Conservation (phyloP, 2,329 filamentous ascomycete species). For the Lecanoromycetidae sp. region DNA sequence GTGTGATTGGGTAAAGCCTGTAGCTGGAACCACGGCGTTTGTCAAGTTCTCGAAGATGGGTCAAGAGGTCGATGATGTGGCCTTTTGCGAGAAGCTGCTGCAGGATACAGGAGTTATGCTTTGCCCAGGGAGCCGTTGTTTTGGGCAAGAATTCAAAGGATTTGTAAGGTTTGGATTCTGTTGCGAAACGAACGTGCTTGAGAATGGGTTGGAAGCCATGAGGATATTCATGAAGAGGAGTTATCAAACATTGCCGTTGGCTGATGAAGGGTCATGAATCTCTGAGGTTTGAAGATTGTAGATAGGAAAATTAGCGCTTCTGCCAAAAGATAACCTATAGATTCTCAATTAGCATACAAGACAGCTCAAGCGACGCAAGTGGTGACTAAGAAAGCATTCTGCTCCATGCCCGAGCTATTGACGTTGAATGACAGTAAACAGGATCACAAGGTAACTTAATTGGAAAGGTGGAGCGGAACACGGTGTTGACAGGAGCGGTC, state of each 20-base stretch:
- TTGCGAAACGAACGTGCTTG: constrained; percentile 56
- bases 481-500: too few relatives aligned
- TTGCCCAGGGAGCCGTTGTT: constrained; percentile 60
- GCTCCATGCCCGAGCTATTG: too few relatives aligned
- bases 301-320: too few relatives aligned
- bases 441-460: too few relatives aligned
- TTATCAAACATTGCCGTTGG: constrained; percentile 38
- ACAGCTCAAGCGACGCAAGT: too few relatives aligned
- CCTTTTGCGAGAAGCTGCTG: constrained; percentile 57
- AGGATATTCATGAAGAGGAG: constrained; percentile 44
- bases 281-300: too few relatives aligned
- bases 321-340: too few relatives aligned
- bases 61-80: constrained; percentile 56
- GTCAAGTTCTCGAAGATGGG: constrained; percentile 54
- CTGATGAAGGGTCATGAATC: too few relatives aligned
- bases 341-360: too few relatives aligned
- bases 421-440: too few relatives aligned
- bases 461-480: too few relatives aligned
- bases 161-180: constrained; percentile 70
- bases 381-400: too few relatives aligned
- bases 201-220: constrained; percentile 48
- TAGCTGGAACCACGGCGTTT: constrained; percentile 69
- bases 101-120: constrained; percentile 61
- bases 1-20: constrained; percentile 60
- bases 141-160: constrained; percentile 62